These are phyloP conservation scores for Protomyces inundatus DNA, from an alignment of 1,139 yeast genomes.

Conservation along the genomic window DNA sequence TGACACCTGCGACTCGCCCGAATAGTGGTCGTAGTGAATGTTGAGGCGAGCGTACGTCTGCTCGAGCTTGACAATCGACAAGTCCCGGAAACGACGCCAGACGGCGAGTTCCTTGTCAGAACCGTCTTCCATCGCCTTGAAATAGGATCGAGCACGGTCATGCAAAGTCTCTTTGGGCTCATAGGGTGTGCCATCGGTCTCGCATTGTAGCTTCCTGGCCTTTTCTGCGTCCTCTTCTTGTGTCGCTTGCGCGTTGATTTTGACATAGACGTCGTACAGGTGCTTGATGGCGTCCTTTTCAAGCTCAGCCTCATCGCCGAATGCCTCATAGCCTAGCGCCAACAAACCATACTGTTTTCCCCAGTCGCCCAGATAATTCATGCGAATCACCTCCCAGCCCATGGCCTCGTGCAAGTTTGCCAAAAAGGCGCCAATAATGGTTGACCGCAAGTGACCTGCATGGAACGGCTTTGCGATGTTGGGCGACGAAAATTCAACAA, in stretches of 20 bases:
- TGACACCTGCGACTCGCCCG: conserved; percentile 94
- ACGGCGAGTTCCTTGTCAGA: conserved; percentile 70
- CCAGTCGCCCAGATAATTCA: conserved; percentile 98
- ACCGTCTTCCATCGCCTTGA: conserved; percentile 90
- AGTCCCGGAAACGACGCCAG: conserved; percentile 86
- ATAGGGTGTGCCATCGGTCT: conserved; percentile 25
- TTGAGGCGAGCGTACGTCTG: conserved; percentile 88
- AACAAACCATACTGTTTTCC: conserved; percentile 87
- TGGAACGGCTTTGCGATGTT: conserved; percentile 99
- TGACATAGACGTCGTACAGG: conserved; percentile 88
- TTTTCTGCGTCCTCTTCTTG: conserved; percentile 27
- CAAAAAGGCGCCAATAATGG: conserved; percentile 96
- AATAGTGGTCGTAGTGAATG: conserved; percentile 77
- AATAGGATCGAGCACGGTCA: conserved; percentile 71
- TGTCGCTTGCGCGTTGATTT: conserved; percentile 56
- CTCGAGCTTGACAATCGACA: conserved; percentile 79
- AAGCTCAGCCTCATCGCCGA: conserved; percentile 73
- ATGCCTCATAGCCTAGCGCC: conserved; percentile 84
- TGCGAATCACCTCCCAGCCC: conserved; percentile 85
- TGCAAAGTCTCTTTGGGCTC: conserved; percentile 29
- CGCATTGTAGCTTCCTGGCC: conserved; percentile 18
- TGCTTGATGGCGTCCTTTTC: conserved; percentile 84
- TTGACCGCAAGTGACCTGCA: conserved; percentile 97
- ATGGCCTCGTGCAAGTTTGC: conserved; percentile 81
- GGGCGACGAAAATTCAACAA: conserved; percentile 93